phyloP scores from a whole-genome alignment of 768 basidiomycete genomes.

The Hypholoma sublateritium region DNA sequence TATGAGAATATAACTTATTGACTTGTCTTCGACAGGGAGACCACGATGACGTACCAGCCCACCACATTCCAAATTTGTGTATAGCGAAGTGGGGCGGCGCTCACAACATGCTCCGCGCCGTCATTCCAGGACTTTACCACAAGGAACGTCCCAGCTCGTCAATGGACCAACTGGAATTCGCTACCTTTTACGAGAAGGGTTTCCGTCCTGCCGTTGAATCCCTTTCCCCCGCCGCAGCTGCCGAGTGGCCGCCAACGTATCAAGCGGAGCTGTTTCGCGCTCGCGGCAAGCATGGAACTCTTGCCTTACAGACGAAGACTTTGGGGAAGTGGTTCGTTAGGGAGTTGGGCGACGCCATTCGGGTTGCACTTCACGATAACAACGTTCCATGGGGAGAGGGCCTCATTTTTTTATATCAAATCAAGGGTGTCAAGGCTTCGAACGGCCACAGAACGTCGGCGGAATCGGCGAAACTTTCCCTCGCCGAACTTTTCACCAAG shows the following conservation, averaged over 20 bases:
- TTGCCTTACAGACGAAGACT: conserved; percentile 18
- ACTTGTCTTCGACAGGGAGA: conserved; percentile 1
- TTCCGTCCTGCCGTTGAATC: conserved; percentile 22
- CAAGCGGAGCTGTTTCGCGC: conserved; percentile 22
- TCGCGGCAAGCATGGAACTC: conserved; percentile 10
- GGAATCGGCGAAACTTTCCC: not conserved
- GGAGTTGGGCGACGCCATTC: conserved; percentile 15
- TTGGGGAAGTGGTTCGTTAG: conserved; percentile 7
- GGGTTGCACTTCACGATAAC: not conserved
- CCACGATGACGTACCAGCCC: conserved; percentile 9
- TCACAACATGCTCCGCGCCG: conserved; percentile 19
- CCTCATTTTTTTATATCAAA: conserved; percentile 27
- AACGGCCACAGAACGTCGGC: conserved; percentile 9
- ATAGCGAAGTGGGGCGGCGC: conserved; percentile 18
- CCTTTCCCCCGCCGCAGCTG: not conserved
- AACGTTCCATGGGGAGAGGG: conserved; percentile 14
- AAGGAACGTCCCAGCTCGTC: not conserved
- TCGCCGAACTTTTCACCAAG: conserved; percentile 5
- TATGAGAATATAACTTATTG: not conserved
- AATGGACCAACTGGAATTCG: conserved; percentile 9
- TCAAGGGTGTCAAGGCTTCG: conserved; percentile 25
- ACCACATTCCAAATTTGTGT: conserved; percentile 29
- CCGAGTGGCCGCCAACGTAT: conserved; percentile 26
- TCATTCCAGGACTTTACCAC: conserved; percentile 25
- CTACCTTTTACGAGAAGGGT: conserved; percentile 22